These are phyloP conservation scores for Aegilops longissima DNA, from an alignment of 176 grass and related monocot species.

Conservation along the genomic window DNA sequence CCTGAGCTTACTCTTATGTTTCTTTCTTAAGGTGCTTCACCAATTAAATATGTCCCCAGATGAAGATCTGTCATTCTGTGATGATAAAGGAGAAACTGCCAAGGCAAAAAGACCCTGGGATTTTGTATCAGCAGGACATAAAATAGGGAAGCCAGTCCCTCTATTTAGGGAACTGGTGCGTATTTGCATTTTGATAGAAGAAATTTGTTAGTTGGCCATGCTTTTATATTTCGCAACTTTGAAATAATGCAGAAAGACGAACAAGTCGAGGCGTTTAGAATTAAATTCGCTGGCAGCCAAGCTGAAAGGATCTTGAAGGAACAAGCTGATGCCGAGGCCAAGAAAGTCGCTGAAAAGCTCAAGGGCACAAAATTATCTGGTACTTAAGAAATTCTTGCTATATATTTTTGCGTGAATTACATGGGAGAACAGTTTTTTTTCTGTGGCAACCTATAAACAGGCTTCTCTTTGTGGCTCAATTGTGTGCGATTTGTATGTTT, in stretches of 20 bases:
- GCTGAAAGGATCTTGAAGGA: slow-evolving; percentile 73
- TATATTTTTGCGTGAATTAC: not conserved
- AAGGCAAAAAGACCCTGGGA: slow-evolving; percentile 85
- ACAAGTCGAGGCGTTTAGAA: slow-evolving; percentile 58
- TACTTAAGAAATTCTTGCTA: slow-evolving; percentile 19
- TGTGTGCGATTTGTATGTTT: not conserved
- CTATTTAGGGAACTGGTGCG: slow-evolving; percentile 88
- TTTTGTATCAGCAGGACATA: slow-evolving; percentile 74
- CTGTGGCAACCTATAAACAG: not conserved
- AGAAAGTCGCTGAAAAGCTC: slow-evolving; percentile 65
- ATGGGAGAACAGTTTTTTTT: not conserved
- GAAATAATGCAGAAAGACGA: slow-evolving; percentile 71
- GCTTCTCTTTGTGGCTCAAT: not conserved
- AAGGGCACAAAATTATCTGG: slow-evolving; percentile 77
- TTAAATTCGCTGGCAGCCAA: slow-evolving; percentile 86
- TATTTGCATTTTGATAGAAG: slow-evolving; percentile 11
- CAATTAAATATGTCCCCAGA: slow-evolving; percentile 78
- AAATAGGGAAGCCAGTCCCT: slow-evolving; percentile 78
- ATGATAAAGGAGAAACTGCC: slow-evolving; percentile 65
- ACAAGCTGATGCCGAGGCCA: slow-evolving; percentile 68
- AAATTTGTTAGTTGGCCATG: not conserved
- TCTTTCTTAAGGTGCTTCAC: slow-evolving; percentile 50
- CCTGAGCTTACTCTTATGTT: not conserved
- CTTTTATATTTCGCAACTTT: slow-evolving; percentile 31
- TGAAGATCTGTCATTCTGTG: slow-evolving; percentile 61